Evolutionary conservation across 2,329 filamentous ascomycete species (phyloP).

Genomic region (Rhinocladiella similis): DNA sequence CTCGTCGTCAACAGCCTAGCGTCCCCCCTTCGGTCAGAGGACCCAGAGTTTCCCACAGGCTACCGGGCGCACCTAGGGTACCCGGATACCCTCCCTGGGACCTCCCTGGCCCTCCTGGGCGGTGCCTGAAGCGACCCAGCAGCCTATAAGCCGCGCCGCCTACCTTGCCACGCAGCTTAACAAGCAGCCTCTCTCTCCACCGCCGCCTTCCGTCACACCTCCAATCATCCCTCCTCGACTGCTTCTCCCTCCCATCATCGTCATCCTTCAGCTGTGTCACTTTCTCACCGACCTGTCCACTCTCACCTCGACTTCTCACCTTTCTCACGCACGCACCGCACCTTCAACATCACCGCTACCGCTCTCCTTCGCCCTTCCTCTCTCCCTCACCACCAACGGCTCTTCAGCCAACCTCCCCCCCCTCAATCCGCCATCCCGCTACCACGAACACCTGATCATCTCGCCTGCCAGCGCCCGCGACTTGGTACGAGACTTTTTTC

Average conservation of each 20-base stretch:
- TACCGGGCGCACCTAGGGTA: background rate
- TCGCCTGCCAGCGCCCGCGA: constrained; percentile 10
- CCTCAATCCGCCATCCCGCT: constrained; percentile 10
- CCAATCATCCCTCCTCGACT: constrained; percentile 31
- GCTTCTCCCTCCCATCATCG: constrained; percentile 27
- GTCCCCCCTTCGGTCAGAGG: background rate
- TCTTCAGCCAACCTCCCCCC: background rate
- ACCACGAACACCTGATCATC: constrained; percentile 25
- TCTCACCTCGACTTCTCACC: constrained; percentile 29
- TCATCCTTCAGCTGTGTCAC: constrained; percentile 32
- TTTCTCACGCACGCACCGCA: constrained; percentile 26
- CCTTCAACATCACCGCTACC: constrained; percentile 9
- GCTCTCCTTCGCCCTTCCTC: constrained; percentile 7
- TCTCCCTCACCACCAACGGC: background rate
- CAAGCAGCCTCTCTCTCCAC: constrained; percentile 19
- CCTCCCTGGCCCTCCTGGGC: constrained; percentile 5
- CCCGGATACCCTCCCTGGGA: background rate
- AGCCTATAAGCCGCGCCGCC: constrained; percentile 25
- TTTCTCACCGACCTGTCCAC: constrained; percentile 31
- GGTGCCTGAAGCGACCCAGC: constrained; percentile 21
- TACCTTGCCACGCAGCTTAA: constrained; percentile 19
- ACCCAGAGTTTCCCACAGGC: no score
- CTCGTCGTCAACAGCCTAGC: constrained; percentile 23
- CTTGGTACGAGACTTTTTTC: constrained; percentile 15
- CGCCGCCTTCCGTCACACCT: constrained; percentile 19